A percentile compares a stretch with the other conserved stretches of the same genome.
These are phyloP conservation scores for Cadophora malorum DNA, from an alignment of 2,329 filamentous ascomycete species.

Conservation along the genomic window DNA sequence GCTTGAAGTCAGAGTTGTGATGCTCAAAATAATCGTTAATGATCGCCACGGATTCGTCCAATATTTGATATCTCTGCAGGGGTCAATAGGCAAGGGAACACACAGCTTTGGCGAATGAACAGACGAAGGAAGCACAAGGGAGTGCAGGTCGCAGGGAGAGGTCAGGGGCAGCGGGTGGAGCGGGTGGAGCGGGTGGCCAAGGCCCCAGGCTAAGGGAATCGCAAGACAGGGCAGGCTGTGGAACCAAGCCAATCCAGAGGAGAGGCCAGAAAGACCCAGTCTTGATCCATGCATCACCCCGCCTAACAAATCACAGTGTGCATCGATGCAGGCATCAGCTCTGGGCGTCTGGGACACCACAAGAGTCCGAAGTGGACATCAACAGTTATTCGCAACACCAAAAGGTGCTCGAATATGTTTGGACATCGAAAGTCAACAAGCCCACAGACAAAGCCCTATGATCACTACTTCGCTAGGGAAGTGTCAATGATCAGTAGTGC, in stretches of 20 bases:
- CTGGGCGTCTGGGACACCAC: background rate
- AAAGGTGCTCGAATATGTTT: too few species aligned
- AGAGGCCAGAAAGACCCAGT: background rate
- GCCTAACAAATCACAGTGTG: conserved; percentile 9
- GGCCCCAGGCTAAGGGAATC: background rate
- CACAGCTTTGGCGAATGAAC: conserved; percentile 3
- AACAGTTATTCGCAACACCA: background rate
- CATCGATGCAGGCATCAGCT: background rate
- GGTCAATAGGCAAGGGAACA: background rate
- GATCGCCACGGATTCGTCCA: conserved; percentile 21
- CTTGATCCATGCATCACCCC: background rate
- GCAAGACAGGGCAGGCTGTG: background rate
- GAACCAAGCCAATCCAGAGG: background rate
- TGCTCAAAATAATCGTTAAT: conserved; percentile 3
- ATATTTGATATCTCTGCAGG: conserved; percentile 15
- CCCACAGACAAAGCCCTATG: background rate
- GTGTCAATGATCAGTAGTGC: background rate
- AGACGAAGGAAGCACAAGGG: background rate
- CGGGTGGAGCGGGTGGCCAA: conserved; percentile 10
- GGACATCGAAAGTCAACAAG: background rate
- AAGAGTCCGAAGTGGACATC: background rate
- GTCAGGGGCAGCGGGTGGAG: conserved; percentile 16
- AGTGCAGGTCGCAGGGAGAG: background rate
- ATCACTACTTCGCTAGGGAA: background rate
- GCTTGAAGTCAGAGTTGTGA: background rate